Percentiles rank a stretch among this genome's conserved stretches.
Conservation (phyloP, 2,329 filamentous ascomycete species). For the Diaporthe sp. region DNA sequence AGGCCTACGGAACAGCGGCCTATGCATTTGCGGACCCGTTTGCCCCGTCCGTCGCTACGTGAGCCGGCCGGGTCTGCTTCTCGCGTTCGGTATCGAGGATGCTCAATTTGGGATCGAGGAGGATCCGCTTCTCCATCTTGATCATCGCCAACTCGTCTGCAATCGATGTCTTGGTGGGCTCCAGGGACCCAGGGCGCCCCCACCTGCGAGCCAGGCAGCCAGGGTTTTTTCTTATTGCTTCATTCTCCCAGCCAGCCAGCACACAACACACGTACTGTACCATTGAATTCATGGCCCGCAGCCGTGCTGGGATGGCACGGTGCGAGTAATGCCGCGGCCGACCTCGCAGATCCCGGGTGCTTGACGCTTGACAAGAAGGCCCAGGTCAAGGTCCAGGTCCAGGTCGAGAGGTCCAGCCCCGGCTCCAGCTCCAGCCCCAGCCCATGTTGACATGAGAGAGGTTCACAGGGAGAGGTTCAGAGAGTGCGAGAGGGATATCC, state of each 20-base stretch:
- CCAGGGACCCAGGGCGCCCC: background rate
- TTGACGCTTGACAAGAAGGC: constrained; percentile 22
- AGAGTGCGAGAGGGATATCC: background rate
- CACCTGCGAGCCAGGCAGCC: constrained; percentile 17
- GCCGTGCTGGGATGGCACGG: constrained; percentile 38
- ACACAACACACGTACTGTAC: constrained; percentile 3
- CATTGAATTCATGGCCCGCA: constrained; percentile 24
- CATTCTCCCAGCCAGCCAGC: constrained; percentile 1
- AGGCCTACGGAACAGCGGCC: background rate
- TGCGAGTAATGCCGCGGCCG: constrained; percentile 34
- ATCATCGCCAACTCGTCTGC: constrained; percentile 30
- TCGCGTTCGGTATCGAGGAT: constrained; percentile 6
- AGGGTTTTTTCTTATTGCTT: constrained; percentile 2
- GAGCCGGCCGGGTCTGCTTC: background rate
- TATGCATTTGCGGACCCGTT: constrained; percentile 10
- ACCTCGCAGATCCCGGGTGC: constrained; percentile 36
- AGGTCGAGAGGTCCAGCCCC: background rate
- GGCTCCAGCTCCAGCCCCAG: background rate
- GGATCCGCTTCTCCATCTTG: constrained; percentile 21
- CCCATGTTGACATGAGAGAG: background rate
- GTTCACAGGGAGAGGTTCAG: background rate
- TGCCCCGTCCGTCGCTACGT: background rate
- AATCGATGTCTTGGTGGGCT: constrained; percentile 15
- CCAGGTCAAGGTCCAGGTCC: constrained; percentile 9
- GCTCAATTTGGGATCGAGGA: constrained; percentile 26